These are phyloP conservation scores for Pestalotiopsis sp. DNA, from an alignment of 2,329 filamentous ascomycete genomes.

Conservation along the genomic window DNA sequence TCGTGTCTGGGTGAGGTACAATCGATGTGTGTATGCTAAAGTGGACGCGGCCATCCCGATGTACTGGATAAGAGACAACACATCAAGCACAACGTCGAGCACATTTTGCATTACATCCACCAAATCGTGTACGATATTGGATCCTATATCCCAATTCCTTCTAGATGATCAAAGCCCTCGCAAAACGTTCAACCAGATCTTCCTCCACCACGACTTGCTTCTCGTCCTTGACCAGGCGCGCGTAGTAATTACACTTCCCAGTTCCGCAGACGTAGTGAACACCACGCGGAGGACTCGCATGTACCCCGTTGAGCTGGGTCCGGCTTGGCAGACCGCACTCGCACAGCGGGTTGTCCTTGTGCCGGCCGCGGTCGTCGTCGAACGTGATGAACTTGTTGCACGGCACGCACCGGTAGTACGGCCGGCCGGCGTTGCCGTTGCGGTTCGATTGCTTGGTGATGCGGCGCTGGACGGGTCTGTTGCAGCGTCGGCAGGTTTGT, in stretches of 20 bases:
- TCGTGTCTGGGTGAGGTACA: too few relatives aligned
- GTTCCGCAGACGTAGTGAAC: conserved; percentile 2
- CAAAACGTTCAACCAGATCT: background rate
- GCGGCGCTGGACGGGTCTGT: background rate
- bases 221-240: background rate
- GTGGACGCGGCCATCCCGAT: too few relatives aligned
- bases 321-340: background rate
- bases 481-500: background rate
- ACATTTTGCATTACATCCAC: background rate
- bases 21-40: too few relatives aligned
- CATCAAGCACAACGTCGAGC: too few relatives aligned
- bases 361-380: background rate
- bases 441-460: background rate
- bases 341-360: background rate
- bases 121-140: background rate
- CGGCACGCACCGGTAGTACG: background rate
- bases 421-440: conserved; percentile 8
- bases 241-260: background rate
- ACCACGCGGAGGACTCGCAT: background rate
- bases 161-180: background rate
- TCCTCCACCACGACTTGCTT: background rate
- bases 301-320: background rate
- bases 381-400: conserved; percentile 3
- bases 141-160: too few relatives aligned
- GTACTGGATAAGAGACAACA: too few relatives aligned